Percentiles rank a stretch among this genome's conserved stretches.
Conservation (phyloP, 352 stramenopile genomes). For the Phytophthora sansomeana region DNA sequence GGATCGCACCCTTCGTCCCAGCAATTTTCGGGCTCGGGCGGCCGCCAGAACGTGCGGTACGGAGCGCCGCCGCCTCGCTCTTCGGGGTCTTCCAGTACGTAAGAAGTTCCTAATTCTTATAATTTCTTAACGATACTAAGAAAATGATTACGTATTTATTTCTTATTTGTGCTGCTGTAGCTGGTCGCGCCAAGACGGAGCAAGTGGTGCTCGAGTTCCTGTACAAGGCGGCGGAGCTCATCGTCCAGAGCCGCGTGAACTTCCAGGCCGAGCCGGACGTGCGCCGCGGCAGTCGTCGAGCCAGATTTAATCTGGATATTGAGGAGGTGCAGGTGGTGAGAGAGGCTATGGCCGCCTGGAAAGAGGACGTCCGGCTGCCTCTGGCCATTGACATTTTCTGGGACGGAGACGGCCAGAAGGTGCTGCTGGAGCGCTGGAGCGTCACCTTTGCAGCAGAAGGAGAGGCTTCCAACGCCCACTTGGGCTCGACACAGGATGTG, state of each 20-base stretch:
- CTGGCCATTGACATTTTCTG: conserved; percentile 77
- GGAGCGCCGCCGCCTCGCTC: conserved; percentile 17
- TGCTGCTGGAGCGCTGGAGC: conserved; percentile 83
- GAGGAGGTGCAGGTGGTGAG: conserved; percentile 76
- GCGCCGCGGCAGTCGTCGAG: conserved; percentile 55
- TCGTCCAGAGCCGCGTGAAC: conserved; percentile 83
- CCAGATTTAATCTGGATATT: conserved; percentile 88
- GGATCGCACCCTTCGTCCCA: background rate
- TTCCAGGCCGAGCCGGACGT: conserved; percentile 61
- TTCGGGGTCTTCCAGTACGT: conserved; percentile 14
- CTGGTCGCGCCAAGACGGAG: conserved; percentile 79
- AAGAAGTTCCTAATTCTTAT: background rate
- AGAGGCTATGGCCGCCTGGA: conserved; percentile 71
- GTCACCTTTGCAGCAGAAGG: conserved; percentile 49
- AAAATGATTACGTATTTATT: conserved; percentile 3
- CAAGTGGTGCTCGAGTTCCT: conserved; percentile 88
- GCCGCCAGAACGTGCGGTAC: conserved; percentile 24
- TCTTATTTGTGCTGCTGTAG: conserved; percentile 27
- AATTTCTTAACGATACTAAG: background rate
- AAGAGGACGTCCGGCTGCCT: conserved; percentile 75
- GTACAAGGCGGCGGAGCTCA: conserved; percentile 85
- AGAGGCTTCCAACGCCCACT: conserved; percentile 15
- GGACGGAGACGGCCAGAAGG: conserved; percentile 53
- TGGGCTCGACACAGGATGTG: conserved; percentile 61
- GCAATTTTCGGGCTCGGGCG: conserved; percentile 11